Conservation (phyloP, 345 rosid species). For the Euphorbia tirucalli region DNA sequence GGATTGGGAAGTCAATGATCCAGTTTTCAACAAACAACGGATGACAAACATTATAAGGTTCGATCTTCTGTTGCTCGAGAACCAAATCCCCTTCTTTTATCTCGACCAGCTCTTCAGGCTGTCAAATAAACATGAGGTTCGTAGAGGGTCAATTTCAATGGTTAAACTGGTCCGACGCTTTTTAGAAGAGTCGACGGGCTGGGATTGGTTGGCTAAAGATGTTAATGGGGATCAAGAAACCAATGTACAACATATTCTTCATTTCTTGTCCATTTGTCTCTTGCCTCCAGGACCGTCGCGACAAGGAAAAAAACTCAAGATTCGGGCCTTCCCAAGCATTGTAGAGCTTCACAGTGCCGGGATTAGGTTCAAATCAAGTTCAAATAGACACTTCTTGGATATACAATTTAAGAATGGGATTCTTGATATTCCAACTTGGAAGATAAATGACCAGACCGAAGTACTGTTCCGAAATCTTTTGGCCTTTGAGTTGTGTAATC, state of each 20-base stretch:
- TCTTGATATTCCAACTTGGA: conserved; percentile 5
- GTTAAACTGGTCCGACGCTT: neutral
- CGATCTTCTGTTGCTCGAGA: neutral
- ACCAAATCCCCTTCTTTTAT: neutral
- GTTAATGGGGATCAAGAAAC: accelerated
- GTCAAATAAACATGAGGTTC: neutral
- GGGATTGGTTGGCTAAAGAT: neutral
- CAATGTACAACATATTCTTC: neutral
- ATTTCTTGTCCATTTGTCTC: neutral
- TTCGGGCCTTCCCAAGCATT: neutral
- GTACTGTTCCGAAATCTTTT: conserved; percentile 6
- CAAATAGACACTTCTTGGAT: neutral
- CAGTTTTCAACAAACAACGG: neutral
- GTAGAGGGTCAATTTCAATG: neutral
- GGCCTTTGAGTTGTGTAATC: conserved; percentile 14
- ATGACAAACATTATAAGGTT: neutral
- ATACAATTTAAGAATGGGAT: conserved; percentile 9
- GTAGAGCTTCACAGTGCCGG: conserved; percentile 16
- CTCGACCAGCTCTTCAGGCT: neutral
- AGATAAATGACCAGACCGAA: neutral
- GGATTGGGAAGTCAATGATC: neutral
- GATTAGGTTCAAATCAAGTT: neutral
- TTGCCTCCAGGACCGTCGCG: neutral
- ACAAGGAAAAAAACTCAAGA: neutral
- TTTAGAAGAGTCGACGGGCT: neutral